Base-by-base conservation (phyloP, 768 basidiomycete genomes). In the Imleria badia region DNA sequence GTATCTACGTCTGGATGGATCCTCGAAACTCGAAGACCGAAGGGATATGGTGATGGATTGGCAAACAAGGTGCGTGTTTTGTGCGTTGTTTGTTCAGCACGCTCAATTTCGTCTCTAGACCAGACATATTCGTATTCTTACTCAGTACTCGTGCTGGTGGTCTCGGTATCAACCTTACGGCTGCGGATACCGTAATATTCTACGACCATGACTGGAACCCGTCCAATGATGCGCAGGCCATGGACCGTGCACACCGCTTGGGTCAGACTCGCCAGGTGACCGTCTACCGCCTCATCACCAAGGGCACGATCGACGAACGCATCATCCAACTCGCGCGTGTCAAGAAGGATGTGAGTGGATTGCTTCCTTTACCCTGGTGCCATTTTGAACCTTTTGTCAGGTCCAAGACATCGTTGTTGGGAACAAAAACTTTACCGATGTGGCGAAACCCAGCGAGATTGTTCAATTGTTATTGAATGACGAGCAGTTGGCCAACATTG, bases 391-490 rank as follows among this genome's bases (percentile, higher is more conserved):
- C 52, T 47, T 55, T 26, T 55, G 51, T 20, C 53, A 95, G 93
- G 95, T 98, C 6, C 97, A 98, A 84, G 97, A 99, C 63, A 96
- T 98, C 55, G 97, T 99, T 48, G 97, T 99, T 9, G 97, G 97
- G 48, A 95, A 91, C 74, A 98, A 97, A 73, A 93, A 85, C 57
- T 86, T 97, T 68, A 92, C 90, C 2, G 94, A 97, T 59, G 89
- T 90, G 49, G 84, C 93, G 19, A 95, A 94, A 69, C 92, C 94
- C 26, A 95, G 92, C 73, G 97, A 99, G 71, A 97, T 99, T 51
- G 96, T 96, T 15, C 94, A 94, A 57, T 73, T 99, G 42, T 77
- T 99, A 46, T 81, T 99, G 64, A 95, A 94, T 65, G 95, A 98
- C 63, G 94, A 97, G 62, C 95, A 98, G 64, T 73, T 98, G 15